Conservation (phyloP, 768 basidiomycete species). For the Mycena galericulata region DNA sequence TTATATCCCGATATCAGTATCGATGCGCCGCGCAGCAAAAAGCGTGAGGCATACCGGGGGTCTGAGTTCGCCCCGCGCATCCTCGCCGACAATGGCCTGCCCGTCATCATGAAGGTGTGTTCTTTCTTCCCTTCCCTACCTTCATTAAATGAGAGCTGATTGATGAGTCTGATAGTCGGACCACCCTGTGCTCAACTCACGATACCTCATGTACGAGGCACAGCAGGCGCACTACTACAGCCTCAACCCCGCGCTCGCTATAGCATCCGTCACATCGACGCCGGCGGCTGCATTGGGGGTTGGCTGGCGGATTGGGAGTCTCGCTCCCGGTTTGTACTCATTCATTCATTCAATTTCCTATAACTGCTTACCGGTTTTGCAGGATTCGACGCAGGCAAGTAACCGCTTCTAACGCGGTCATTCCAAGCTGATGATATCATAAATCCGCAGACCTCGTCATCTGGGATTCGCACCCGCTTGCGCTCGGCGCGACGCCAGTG, state of each 20-base stretch:
- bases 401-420: background rate
- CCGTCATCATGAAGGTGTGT: slow-evolving; percentile 78
- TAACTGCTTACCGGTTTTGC: background rate
- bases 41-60: slow-evolving; percentile 72
- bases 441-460: slow-evolving; percentile 58
- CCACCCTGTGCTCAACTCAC: slow-evolving; percentile 69
- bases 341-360: background rate
- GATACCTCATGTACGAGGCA: slow-evolving; percentile 78
- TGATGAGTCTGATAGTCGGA: slow-evolving; percentile 56
- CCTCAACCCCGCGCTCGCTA: slow-evolving; percentile 65
- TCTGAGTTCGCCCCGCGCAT: slow-evolving; percentile 81
- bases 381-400: slow-evolving; percentile 77
- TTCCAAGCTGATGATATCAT: too few species aligned
- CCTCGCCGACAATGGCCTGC: slow-evolving; percentile 72
- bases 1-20: too few species aligned
- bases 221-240: slow-evolving; percentile 78
- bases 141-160: background rate
- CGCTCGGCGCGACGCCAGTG: slow-evolving; percentile 81
- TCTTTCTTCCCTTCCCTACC: background rate
- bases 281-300: slow-evolving; percentile 75
- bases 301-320: slow-evolving; percentile 73
- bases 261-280: slow-evolving; percentile 72
- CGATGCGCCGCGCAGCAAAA: slow-evolving; percentile 46
- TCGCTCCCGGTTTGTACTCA: slow-evolving; percentile 60
- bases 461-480: slow-evolving; percentile 84